Evolutionary conservation across 495 filamentous ascomycete genomes (phyloP), one percentile per base, ranked within the genome.

Genomic region (Amphirosellinia nigrospora): DNA sequence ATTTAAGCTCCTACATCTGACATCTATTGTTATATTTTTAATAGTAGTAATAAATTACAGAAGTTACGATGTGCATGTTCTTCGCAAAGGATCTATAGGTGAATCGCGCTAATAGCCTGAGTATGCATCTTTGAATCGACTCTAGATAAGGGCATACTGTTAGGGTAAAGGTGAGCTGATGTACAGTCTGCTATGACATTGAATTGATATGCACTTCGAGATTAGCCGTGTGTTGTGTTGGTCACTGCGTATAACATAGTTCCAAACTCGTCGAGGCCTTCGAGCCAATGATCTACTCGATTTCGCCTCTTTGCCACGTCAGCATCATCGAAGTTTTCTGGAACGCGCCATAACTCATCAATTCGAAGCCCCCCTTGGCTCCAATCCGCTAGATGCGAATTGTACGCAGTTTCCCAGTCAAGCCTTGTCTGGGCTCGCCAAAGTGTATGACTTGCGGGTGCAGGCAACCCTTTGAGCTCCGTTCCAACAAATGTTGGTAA

Each of bases 211-310:
- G 15, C 11, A 21, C 21, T 21, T 64, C 39, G 8, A 32, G 43
- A 50, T 38, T 64, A 64, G 11, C 73, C 82, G 69, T 84, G 82
- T 16, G 82, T 85, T 66, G 79, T 82, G 19, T 75, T 76, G 1
- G 79, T 82, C 13, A 83, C 80, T 0, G 83, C 78, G 64, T 80
- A 85, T n/a, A 86, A 73, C 83, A 85, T 84, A 0, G 78, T 83
- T 28, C 83, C 84, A 74, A 77, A 86, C 70, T 83, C 82, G 69
- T 86, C 83, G 19, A 85, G 59, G 34, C 77, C 73, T 64, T 83
- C 79, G 11, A 85, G 68, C 83, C 84, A 85, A 7, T 64, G 77
- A 65, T 85, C 80, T 1, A 83, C 80, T 70, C 82, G 73, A 1
- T 61, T 72, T 0, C 76, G 75, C 68, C 80, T 78, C 63, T 70